Conservation (phyloP, 805 yeast genomes). For the Lipomyces chichibuensis region DNA sequence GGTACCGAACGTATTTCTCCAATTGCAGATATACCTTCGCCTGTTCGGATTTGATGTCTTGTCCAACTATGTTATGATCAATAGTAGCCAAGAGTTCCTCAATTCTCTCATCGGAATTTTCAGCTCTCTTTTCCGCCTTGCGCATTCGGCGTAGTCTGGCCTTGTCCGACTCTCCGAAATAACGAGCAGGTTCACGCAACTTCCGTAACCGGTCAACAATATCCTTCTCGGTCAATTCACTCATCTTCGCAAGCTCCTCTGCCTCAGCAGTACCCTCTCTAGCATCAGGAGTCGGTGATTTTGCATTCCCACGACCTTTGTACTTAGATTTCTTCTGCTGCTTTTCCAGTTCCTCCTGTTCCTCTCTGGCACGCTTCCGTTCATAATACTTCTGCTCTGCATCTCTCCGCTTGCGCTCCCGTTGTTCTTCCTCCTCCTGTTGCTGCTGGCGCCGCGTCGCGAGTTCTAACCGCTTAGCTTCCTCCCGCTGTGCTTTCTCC, state of each 20-base stretch:
- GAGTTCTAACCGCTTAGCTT: conserved; percentile 24
- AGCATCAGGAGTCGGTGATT: neutral
- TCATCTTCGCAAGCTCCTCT: neutral
- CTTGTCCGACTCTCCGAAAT: conserved; percentile 38
- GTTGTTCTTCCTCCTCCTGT: conserved; percentile 34
- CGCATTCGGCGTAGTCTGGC: conserved; percentile 35
- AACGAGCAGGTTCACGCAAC: conserved; percentile 37
- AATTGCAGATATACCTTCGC: conserved; percentile 48
- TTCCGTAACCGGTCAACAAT: conserved; percentile 38
- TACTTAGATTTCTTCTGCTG: conserved; percentile 29
- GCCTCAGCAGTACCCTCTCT: neutral
- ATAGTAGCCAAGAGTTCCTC: conserved; percentile 41
- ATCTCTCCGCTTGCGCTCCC: conserved; percentile 33
- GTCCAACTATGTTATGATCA: conserved; percentile 37
- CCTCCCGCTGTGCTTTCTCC: conserved; percentile 34
- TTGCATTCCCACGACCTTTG: neutral
- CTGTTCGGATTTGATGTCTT: conserved; percentile 45
- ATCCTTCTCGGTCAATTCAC: conserved; percentile 39
- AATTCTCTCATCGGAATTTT: conserved; percentile 19
- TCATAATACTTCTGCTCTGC: conserved; percentile 37
- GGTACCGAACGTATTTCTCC: conserved; percentile 52
- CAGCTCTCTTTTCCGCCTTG: conserved; percentile 35
- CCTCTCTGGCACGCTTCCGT: conserved; percentile 35
- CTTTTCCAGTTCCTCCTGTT: conserved; percentile 35
- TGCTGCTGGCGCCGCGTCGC: conserved; percentile 44